phyloP scores from a whole-genome alignment of 768 basidiomycete species.

The Pluteus cervinus region DNA sequence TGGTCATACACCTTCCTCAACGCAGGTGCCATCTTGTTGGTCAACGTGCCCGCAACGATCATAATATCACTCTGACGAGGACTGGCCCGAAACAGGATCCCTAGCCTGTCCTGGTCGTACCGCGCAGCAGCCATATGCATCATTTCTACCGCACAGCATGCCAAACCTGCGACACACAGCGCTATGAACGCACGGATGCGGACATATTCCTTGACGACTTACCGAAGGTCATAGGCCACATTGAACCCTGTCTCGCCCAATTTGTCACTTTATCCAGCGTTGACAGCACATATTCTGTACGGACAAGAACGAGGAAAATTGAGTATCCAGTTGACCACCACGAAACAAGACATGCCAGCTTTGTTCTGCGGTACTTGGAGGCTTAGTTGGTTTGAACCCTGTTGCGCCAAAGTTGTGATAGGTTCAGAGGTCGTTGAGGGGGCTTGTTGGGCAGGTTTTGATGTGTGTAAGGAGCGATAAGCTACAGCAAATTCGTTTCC shows the following conservation, averaged over 20 bases:
- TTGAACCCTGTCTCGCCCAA: slow-evolving; percentile 96
- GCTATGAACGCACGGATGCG: slow-evolving; percentile 3
- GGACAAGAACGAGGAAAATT: slow-evolving; percentile 2
- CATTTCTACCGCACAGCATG: slow-evolving; percentile 99
- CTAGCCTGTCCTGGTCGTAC: slow-evolving; percentile 97
- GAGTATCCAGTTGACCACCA: too few species aligned
- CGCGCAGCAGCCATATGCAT: slow-evolving; percentile 99
- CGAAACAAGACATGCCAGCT: slow-evolving; percentile 70
- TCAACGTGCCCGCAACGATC: slow-evolving; percentile 98
- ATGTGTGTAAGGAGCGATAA: slow-evolving; percentile 51
- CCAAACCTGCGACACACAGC: slow-evolving; percentile 56
- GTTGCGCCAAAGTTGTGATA: slow-evolving; percentile 66
- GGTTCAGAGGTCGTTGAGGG: slow-evolving; percentile 43
- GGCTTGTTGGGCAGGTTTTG: slow-evolving; percentile 33
- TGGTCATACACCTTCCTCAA: slow-evolving; percentile 95
- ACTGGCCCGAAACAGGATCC: slow-evolving; percentile 98
- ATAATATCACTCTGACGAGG: slow-evolving; percentile 97
- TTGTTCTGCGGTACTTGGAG: slow-evolving; percentile 86
- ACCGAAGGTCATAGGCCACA: slow-evolving; percentile 99
- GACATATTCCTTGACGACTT: slow-evolving; percentile 9
- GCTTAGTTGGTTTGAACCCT: slow-evolving; percentile 78
- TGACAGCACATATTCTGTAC: slow-evolving; percentile 90
- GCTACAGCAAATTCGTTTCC: slow-evolving; percentile 25
- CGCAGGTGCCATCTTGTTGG: slow-evolving; percentile 99
- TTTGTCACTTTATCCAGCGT: slow-evolving; percentile 95